Conservation (phyloP, 768 basidiomycete genomes). For the Chlorophyllum brunneum region DNA sequence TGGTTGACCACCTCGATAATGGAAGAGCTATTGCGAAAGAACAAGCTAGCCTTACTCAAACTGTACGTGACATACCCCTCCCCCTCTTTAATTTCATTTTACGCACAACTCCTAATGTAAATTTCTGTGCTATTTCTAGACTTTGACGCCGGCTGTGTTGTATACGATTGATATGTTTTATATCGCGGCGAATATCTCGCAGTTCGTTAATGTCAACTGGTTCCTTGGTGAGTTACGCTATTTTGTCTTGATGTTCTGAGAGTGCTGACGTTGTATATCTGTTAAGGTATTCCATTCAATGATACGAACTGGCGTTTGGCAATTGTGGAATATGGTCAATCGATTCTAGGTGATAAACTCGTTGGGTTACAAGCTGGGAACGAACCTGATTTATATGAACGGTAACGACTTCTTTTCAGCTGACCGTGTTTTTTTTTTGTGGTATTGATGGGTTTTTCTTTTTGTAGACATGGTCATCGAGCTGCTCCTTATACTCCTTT, state of each 20-base stretch:
- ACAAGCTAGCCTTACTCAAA: conserved; percentile 19
- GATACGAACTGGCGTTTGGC: conserved; percentile 51
- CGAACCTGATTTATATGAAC: conserved; percentile 72
- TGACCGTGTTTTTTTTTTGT: conserved; percentile 14
- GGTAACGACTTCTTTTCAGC: conserved; percentile 17
- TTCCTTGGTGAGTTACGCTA: conserved; percentile 40
- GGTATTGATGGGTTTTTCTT: not conserved
- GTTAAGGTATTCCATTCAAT: conserved; percentile 57
- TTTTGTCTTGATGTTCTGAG: not conserved
- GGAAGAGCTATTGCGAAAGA: conserved; percentile 28
- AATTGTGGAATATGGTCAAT: conserved; percentile 55
- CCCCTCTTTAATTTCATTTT: not conserved
- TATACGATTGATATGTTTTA: conserved; percentile 66
- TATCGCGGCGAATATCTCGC: conserved; percentile 56
- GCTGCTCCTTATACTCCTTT: conserved; percentile 20
- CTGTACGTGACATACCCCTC: conserved; percentile 14
- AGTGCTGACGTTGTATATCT: not conserved
- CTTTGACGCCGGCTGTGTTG: conserved; percentile 62
- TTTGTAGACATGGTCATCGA: conserved; percentile 18
- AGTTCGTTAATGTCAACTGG: conserved; percentile 61
- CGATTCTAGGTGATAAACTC: conserved; percentile 60
- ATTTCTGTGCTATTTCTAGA: conserved; percentile 25
- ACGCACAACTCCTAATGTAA: no score
- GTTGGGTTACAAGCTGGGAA: conserved; percentile 72
- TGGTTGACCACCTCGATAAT: conserved; percentile 46